Conservation (phyloP, 2,329 filamentous ascomycete species). For the Coniochaeta sp. region DNA sequence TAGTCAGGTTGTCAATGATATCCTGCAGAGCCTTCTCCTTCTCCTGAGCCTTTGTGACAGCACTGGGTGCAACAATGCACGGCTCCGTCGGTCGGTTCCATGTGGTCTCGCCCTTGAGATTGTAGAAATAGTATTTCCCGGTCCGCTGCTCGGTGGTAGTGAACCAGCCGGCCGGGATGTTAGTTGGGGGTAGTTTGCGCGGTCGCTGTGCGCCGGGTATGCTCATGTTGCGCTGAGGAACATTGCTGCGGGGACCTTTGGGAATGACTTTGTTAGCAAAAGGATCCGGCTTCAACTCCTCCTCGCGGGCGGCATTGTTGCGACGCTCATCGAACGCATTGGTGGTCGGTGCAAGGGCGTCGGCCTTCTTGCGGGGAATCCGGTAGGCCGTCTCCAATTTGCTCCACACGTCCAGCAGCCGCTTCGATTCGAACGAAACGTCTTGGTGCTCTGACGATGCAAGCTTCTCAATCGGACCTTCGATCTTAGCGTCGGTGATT, state of each 20-base stretch:
- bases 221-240: slow-evolving; percentile 42
- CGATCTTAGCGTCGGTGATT: slow-evolving; percentile 93
- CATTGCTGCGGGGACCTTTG: slow-evolving; percentile 54
- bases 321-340: slow-evolving; percentile 60
- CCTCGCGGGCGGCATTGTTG: slow-evolving; percentile 33
- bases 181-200: slow-evolving; percentile 45
- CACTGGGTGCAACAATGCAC: slow-evolving; percentile 57
- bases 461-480: slow-evolving; percentile 67
- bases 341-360: slow-evolving; percentile 51
- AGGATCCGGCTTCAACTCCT: slow-evolving; percentile 33
- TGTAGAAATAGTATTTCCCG: slow-evolving; percentile 74
- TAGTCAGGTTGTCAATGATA: slow-evolving; percentile 78
- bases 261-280: slow-evolving; percentile 44
- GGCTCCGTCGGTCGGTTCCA: slow-evolving; percentile 74
- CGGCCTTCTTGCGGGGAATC: slow-evolving; percentile 83
- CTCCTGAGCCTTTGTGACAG: slow-evolving; percentile 54
- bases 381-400: slow-evolving; percentile 86
- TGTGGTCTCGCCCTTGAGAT: slow-evolving; percentile 66
- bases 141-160: slow-evolving; percentile 64
- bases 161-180: slow-evolving; percentile 82
- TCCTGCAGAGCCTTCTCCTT: slow-evolving; percentile 72
- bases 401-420: slow-evolving; percentile 77
- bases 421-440: slow-evolving; percentile 63
- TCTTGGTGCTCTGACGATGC: slow-evolving; percentile 63
- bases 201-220: slow-evolving; percentile 40